Evolutionary conservation across 805 yeast species (phyloP).

Genomic region (Kuraishia ogatae): DNA sequence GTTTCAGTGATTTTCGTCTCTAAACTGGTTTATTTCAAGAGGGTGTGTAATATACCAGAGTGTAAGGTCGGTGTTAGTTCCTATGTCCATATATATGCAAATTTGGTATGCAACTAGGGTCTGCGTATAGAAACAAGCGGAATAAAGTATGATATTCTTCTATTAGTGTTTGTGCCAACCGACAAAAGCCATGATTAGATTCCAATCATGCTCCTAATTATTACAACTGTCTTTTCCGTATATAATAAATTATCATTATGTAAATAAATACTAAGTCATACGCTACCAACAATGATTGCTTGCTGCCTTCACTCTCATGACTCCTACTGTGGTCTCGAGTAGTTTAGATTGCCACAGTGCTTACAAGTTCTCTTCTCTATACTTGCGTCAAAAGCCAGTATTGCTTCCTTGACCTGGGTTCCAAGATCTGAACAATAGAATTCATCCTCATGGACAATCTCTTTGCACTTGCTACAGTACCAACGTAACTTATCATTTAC

Average conservation of each 20-base stretch:
- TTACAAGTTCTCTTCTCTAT: slow-evolving; percentile 60
- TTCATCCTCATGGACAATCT: slow-evolving; percentile 55
- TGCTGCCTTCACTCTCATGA: not conserved
- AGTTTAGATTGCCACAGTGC: slow-evolving; percentile 65
- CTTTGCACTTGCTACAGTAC: slow-evolving; percentile 72
- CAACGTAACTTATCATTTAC: slow-evolving; percentile 71
- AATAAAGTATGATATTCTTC: too few species aligned
- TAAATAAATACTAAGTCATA: not conserved
- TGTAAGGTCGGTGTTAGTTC: too few species aligned
- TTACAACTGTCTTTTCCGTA: not conserved
- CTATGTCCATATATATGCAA: too few species aligned
- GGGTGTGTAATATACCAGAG: too few species aligned
- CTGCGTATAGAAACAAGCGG: too few species aligned
- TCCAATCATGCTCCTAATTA: too few species aligned
- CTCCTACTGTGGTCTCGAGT: slow-evolving; percentile 45
- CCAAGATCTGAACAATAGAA: slow-evolving; percentile 80
- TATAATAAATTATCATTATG: not conserved
- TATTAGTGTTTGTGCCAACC: too few species aligned
- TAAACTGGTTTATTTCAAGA: too few species aligned
- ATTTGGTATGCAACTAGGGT: too few species aligned
- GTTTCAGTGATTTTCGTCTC: slow-evolving; percentile 35
- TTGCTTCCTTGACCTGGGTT: slow-evolving; percentile 82
- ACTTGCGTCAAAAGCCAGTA: slow-evolving; percentile 58
- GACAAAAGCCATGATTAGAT: too few species aligned
- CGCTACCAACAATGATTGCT: not conserved